Base-by-base conservation (phyloP, 345 rosid species). In the Populus ilicifolia region DNA sequence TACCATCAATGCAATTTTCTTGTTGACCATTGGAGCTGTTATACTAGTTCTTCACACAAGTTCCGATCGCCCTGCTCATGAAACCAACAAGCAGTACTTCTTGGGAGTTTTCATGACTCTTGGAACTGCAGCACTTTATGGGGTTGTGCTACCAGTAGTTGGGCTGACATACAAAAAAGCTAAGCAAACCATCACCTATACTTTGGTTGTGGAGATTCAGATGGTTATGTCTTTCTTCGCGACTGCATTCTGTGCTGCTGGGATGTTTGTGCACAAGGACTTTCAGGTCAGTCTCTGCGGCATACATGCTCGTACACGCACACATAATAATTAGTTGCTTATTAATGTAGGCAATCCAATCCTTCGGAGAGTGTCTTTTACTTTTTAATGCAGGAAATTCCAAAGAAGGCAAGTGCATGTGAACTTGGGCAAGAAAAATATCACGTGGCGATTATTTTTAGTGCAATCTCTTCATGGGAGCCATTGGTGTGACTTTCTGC, bases 391-490 rank as follows among this genome's bases (percentile, higher is more conserved):
- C 54, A 84, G 86, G 75, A 64, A 63, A 84, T 84, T 72, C 80
- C 82, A 23, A 71, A 54, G 27, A 80, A 80, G 61, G 79, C 83
- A 16, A 52, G 62, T 38, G 75, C 63, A 10, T 80, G 75, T n/a
- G 62, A 64, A 74, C 78, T 78, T 0, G 86, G 86, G 11, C n/a
- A 68, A 73, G 30, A 75, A 9, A 73, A 39, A 8, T 84, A 78
- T 41, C 78, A 69, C 67, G 29, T 76, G 70, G 86, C 72, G 75
- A 8, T 81, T 7, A 39, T 73, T 50, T 39, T 21, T 20, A 78
- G 7, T 39, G 86, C 86, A 2, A 10, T 81, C 11, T 46, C 80
- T 84, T 81, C 86, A 72, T 84, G 84, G 84, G 86, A 75, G 86
- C 84, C 11, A 78, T 75, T 44, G 82, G 86, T 2, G 84, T 81